Percentiles rank a stretch among this genome's conserved stretches.
phyloP scores from a whole-genome alignment of 257 asterid species.

The Asclepias syriaca region DNA sequence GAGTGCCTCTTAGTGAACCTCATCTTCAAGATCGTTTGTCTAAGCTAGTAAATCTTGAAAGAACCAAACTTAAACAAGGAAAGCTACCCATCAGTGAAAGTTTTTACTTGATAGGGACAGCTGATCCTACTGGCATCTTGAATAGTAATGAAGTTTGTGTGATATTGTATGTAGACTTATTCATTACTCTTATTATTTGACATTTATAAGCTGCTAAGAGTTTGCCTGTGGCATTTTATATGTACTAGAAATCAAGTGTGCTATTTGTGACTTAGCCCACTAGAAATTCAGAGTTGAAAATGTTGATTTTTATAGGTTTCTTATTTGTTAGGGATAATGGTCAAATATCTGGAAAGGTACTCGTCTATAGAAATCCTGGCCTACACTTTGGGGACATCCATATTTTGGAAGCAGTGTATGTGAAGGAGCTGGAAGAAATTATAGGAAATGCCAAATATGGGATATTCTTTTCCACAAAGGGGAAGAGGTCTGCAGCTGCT shows the following conservation, averaged over 20 bases:
- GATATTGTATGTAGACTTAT: conserved; percentile 54
- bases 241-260: neutral
- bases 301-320: neutral
- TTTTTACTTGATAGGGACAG: conserved; percentile 86
- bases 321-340: conserved; percentile 59
- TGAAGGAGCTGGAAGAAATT: conserved; percentile 49
- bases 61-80: conserved; percentile 45
- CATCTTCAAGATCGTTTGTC: conserved; percentile 57
- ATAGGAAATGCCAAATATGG: conserved; percentile 83
- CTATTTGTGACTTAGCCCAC: neutral
- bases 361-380: conserved; percentile 85
- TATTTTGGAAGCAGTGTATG: conserved; percentile 53
- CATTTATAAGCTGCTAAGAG: neutral
- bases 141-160: conserved; percentile 66
- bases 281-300: neutral
- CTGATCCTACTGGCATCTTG: conserved; percentile 72
- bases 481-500: conserved; percentile 60
- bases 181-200: neutral
- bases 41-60: conserved; percentile 33
- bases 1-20: conserved; percentile 71
- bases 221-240: neutral
- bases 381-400: conserved; percentile 84
- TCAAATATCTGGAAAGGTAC: conserved; percentile 65
- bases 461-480: conserved; percentile 77
- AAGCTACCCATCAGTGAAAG: conserved; percentile 63